A percentile compares a stretch with the other conserved stretches of the same genome.
These are phyloP conservation scores for Candida arabinofermentans DNA, from an alignment of 805 yeast genomes.

Conservation along the genomic window DNA sequence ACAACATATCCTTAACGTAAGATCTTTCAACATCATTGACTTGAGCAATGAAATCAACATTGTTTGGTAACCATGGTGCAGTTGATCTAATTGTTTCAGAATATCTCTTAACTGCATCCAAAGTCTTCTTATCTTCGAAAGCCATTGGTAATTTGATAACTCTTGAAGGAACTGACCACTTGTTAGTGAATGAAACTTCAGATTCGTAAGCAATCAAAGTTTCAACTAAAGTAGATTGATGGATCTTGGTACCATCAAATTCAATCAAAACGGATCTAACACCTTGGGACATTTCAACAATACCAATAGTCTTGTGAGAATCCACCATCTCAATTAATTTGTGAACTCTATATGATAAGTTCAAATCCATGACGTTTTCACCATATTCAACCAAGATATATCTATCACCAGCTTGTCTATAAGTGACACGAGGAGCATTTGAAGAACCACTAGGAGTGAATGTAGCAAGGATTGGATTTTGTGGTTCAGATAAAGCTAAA, in stretches of 20 bases:
- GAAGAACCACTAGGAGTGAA: constrained; percentile 41
- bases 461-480: constrained; percentile 66
- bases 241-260: constrained; percentile 58
- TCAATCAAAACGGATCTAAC: constrained; percentile 92
- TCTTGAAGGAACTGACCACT: constrained; percentile 86
- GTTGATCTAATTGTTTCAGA: constrained; percentile 87
- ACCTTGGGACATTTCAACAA: constrained; percentile 95
- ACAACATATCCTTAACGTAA: constrained; percentile 78
- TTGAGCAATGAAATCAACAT: constrained; percentile 89
- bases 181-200: constrained; percentile 65
- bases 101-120: constrained; percentile 87
- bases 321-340: constrained; percentile 72
- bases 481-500: constrained; percentile 40
- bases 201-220: constrained; percentile 71
- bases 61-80: constrained; percentile 98
- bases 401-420: constrained; percentile 97
- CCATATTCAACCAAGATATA: constrained; percentile 92
- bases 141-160: constrained; percentile 90
- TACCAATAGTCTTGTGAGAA: constrained; percentile 64
- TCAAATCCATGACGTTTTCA: constrained; percentile 79
- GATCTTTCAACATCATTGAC: constrained; percentile 78
- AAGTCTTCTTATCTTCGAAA: constrained; percentile 85
- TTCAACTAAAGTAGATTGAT: constrained; percentile 59
- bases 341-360: constrained; percentile 80
- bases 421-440: constrained; percentile 66